A percentile compares a stretch with the other conserved stretches of the same genome.
Conservation (phyloP, 1,284 basidiomycete genomes). For the Naganishia sp. region DNA sequence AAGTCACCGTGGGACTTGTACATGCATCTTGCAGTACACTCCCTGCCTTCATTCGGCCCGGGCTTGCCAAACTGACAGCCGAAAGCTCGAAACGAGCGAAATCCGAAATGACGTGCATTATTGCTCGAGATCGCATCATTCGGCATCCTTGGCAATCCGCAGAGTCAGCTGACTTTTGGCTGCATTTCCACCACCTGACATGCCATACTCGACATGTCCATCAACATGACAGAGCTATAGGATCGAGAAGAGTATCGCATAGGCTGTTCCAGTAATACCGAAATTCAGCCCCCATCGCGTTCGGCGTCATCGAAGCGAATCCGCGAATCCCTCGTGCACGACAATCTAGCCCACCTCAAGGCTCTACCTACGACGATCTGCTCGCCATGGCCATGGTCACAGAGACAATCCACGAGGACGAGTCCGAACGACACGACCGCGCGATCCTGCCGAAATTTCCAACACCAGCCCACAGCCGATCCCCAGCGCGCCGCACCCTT, state of each 20-base stretch:
- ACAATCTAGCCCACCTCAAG: too few species aligned
- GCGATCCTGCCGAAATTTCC: slow-evolving; percentile 24
- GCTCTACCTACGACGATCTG: not conserved
- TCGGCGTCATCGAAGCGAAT: too few species aligned
- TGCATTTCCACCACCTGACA: not conserved
- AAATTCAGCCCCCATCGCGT: not conserved
- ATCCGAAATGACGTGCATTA: slow-evolving; percentile 16
- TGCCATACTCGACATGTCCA: not conserved
- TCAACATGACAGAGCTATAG: not conserved
- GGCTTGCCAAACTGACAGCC: not conserved
- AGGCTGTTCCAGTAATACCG: not conserved
- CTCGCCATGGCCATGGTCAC: slow-evolving; percentile 18
- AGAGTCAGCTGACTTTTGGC: slow-evolving; percentile 17
- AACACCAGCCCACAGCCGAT: slow-evolving; percentile 19
- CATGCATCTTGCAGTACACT: not conserved
- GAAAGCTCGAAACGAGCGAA: not conserved
- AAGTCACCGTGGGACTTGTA: not conserved
- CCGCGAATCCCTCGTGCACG: too few species aligned
- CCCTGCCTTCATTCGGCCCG: not conserved
- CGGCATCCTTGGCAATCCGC: slow-evolving; percentile 13
- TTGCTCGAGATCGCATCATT: slow-evolving; percentile 1
- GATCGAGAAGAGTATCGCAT: too few species aligned
- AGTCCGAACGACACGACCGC: slow-evolving; percentile 11
- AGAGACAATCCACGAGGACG: slow-evolving; percentile 28
- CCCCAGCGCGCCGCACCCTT: slow-evolving; percentile 11